Evolutionary conservation across 805 yeast species (phyloP).

Genomic region (Zygosaccharomyces rouxii): DNA sequence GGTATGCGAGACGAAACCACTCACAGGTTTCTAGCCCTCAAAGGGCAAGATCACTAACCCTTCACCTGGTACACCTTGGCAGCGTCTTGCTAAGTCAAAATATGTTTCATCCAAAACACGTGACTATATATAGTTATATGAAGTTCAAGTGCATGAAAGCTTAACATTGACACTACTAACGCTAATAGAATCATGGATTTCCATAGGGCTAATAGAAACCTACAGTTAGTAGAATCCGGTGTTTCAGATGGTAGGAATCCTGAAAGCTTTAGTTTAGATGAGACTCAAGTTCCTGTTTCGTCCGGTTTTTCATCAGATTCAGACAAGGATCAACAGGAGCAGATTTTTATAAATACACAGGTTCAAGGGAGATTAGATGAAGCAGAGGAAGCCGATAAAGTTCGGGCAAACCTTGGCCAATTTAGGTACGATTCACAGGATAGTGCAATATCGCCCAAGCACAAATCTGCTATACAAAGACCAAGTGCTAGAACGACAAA

Average conservation of each 20-base stretch:
- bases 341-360: conserved; percentile 31
- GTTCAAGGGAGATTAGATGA: conserved; percentile 33
- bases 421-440: conserved; percentile 20
- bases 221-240: conserved; percentile 16
- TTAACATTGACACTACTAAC: neutral
- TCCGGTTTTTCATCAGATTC: conserved; percentile 7
- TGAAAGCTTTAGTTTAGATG: conserved; percentile 4
- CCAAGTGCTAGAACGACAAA: neutral
- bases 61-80: too few relatives aligned
- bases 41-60: too few relatives aligned
- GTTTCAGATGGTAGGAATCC: conserved; percentile 2
- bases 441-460: neutral
- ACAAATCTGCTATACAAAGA: neutral
- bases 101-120: too few relatives aligned
- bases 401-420: conserved; percentile 17
- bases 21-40: too few relatives aligned
- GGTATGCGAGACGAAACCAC: too few relatives aligned
- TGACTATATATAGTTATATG: neutral
- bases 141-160: neutral
- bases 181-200: conserved; percentile 21
- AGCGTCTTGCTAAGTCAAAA: too few relatives aligned
- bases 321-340: conserved; percentile 5
- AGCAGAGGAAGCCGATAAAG: conserved; percentile 17
- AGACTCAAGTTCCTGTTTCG: conserved; percentile 17
- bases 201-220: conserved; percentile 26